A percentile compares a stretch with the other conserved stretches of the same genome.
phyloP scores from a whole-genome alignment of 2,329 filamentous ascomycete species.

The Pezicula radicicola region DNA sequence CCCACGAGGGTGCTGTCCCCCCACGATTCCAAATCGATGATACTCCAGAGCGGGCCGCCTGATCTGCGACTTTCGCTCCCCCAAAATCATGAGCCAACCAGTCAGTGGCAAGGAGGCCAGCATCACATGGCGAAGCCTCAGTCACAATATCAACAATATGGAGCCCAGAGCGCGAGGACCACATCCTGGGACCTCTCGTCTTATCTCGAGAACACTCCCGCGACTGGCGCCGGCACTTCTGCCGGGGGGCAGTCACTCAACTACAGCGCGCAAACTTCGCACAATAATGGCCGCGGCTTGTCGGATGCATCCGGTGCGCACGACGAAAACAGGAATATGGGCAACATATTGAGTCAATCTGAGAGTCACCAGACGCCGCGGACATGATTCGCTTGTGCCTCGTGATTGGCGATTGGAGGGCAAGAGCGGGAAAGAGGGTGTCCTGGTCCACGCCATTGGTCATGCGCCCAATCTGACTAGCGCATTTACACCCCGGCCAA shows the following conservation, averaged over 20 bases:
- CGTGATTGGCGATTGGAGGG: slow-evolving; percentile 15
- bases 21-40: slow-evolving; percentile 22
- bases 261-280: slow-evolving; percentile 12
- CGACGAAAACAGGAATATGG: slow-evolving; percentile 19
- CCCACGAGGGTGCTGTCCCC: slow-evolving; percentile 24
- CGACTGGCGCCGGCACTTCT: slow-evolving; percentile 23
- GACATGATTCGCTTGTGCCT: slow-evolving; percentile 13
- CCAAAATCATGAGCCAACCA: slow-evolving; percentile 20
- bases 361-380: slow-evolving; percentile 28
- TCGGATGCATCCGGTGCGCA: slow-evolving; percentile 18
- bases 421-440: slow-evolving; percentile 19
- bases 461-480: slow-evolving; percentile 19
- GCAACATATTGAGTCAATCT: slow-evolving; percentile 19
- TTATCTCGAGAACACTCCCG: slow-evolving; percentile 26
- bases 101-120: slow-evolving; percentile 21
- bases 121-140: slow-evolving; percentile 25
- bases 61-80: slow-evolving; percentile 23
- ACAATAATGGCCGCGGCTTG: slow-evolving; percentile 9
- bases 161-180: slow-evolving; percentile 15
- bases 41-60: slow-evolving; percentile 21
- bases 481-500: slow-evolving; percentile 11
- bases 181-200: slow-evolving; percentile 28
- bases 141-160: slow-evolving; percentile 18
- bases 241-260: slow-evolving; percentile 12
- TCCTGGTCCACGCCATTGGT: slow-evolving; percentile 22